A percentile compares a stretch with the other conserved stretches of the same genome.
Evolutionary conservation across 208 protist species (phyloP).

Genomic region (Endotrypanum monterogeii): DNA sequence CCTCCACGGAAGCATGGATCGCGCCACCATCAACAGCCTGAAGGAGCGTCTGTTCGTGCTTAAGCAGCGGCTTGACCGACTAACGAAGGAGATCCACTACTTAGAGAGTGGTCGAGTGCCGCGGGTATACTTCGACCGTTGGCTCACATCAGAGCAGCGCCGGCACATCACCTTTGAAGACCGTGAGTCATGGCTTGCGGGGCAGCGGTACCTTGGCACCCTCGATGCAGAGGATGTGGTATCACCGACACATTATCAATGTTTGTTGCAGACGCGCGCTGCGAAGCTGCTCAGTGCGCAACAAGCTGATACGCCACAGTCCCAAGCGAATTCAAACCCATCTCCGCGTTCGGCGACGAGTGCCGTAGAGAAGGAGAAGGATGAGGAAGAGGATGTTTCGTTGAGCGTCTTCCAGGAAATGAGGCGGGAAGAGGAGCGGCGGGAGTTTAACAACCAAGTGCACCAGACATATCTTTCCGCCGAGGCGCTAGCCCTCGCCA

Average conservation of each 20-base stretch:
- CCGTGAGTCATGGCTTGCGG: conserved; percentile 81
- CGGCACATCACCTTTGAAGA: conserved; percentile 76
- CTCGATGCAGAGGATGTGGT: conserved; percentile 9
- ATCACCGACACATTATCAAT: conserved; percentile 38
- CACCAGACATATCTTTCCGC: conserved; percentile 73
- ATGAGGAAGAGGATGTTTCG: conserved; percentile 70
- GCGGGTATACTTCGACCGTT: conserved; percentile 80
- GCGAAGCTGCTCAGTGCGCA: conserved; percentile 22
- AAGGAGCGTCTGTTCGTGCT: conserved; percentile 77
- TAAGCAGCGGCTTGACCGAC: conserved; percentile 74
- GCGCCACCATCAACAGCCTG: conserved; percentile 69
- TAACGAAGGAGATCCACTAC: conserved; percentile 86
- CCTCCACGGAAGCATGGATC: conserved; percentile 58
- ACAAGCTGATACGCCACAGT: conserved; percentile 8
- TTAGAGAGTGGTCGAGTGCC: conserved; percentile 83
- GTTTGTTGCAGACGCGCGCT: conserved; percentile 53
- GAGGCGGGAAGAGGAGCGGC: conserved; percentile 76
- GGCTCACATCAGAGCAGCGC: conserved; percentile 84
- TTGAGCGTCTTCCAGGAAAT: conserved; percentile 91
- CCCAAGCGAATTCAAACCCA: neutral
- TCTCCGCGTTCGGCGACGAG: neutral
- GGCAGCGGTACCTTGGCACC: conserved; percentile 63
- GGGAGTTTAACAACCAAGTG: conserved; percentile 72
- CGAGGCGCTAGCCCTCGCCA: conserved; percentile 68
- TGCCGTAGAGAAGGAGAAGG: neutral